Conservation (phyloP, 805 yeast genomes). For the Jamesozyma rosinii region DNA sequence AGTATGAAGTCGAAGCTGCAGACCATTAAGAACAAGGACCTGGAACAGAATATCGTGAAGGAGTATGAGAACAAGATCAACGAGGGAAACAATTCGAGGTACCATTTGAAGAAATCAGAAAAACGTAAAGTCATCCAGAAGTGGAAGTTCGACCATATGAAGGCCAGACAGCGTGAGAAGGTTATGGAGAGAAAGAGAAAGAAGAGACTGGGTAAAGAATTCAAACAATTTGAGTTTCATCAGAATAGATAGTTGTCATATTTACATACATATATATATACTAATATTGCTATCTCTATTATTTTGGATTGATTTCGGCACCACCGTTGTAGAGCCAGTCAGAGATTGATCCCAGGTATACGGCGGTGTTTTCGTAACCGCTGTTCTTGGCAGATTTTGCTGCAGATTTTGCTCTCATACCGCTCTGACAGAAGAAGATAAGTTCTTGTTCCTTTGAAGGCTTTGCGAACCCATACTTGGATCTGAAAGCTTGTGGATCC, state of each 20-base stretch:
- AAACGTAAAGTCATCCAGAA: slow-evolving; percentile 65
- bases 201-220: slow-evolving; percentile 75
- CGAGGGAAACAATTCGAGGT: slow-evolving; percentile 44
- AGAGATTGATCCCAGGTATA: slow-evolving; percentile 76
- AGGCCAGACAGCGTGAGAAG: slow-evolving; percentile 62
- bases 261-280: slow-evolving; percentile 1
- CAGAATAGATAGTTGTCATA: slow-evolving; percentile 11
- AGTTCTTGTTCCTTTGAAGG: slow-evolving; percentile 64
- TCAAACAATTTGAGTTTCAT: slow-evolving; percentile 42
- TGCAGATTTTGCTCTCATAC: slow-evolving; percentile 83
- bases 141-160: slow-evolving; percentile 70
- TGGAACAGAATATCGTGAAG: slow-evolving; percentile 55
- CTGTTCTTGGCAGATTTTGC: slow-evolving; percentile 85
- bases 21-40: slow-evolving; percentile 61
- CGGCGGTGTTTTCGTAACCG: slow-evolving; percentile 77
- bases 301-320: slow-evolving; percentile 11
- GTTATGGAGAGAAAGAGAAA: slow-evolving; percentile 81
- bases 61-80: slow-evolving; percentile 48
- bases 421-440: slow-evolving; percentile 86
- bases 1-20: slow-evolving; percentile 61
- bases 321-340: slow-evolving; percentile 56
- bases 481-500: slow-evolving; percentile 67
- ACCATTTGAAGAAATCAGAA: slow-evolving; percentile 59
- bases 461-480: slow-evolving; percentile 71
- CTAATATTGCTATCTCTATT: neutral